A percentile compares a stretch with the other conserved stretches of the same genome.
Conservation (phyloP, 2,329 filamentous ascomycete genomes). For the Beauveria caledonica region DNA sequence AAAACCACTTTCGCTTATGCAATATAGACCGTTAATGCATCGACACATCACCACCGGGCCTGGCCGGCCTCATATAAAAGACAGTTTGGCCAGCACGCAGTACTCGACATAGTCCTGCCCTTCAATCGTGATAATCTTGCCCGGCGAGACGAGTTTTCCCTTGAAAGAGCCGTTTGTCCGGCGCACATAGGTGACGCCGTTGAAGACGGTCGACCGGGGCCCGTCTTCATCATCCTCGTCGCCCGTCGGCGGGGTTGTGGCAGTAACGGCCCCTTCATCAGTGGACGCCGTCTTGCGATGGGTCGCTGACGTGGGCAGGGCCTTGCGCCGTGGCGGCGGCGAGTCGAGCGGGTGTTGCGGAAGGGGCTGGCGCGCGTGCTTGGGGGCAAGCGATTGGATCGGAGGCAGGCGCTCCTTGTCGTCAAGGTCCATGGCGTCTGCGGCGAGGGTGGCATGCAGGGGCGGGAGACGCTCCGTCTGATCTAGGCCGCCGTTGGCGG, state of each 20-base stretch:
- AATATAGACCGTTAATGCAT: conserved; percentile 5
- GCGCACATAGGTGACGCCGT: conserved; percentile 7
- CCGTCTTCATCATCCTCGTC: conserved; percentile 2
- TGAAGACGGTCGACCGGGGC: not conserved
- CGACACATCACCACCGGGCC: not conserved
- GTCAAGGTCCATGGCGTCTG: conserved; percentile 6
- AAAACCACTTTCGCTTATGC: conserved; percentile 9
- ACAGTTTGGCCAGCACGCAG: conserved; percentile 9
- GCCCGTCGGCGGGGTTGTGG: not conserved
- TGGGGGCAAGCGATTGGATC: not conserved
- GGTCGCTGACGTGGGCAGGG: not conserved
- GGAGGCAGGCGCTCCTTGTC: conserved; percentile 7
- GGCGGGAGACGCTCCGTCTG: conserved; percentile 5
- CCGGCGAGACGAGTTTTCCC: conserved; percentile 9
- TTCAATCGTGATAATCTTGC: conserved; percentile 12
- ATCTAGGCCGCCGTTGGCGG: not conserved
- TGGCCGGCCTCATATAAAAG: not conserved
- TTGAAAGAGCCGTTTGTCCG: conserved; percentile 5
- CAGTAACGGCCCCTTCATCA: not conserved
- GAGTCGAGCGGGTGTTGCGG: conserved; percentile 2
- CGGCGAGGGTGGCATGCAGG: conserved; percentile 4
- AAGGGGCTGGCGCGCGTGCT: not conserved
- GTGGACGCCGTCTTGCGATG: not conserved
- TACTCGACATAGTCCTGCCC: conserved; percentile 11
- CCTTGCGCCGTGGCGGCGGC: not conserved